Percentiles rank a stretch among this genome's conserved stretches.
Conservation (phyloP, 306 rosid genomes). For the Rosa rugosa region DNA sequence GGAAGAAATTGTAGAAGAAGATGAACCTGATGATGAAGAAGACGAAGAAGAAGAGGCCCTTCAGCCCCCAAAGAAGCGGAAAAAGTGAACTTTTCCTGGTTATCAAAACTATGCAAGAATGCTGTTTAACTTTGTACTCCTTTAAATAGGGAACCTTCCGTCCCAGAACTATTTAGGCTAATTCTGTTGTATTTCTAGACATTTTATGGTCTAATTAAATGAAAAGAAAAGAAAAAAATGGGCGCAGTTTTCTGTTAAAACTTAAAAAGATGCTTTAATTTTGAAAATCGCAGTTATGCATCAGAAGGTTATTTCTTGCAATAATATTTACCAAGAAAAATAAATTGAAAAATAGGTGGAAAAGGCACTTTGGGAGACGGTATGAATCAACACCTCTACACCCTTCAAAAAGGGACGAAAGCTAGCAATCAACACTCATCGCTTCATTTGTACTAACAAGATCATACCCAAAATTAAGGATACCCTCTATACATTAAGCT, state of each 20-base stretch:
- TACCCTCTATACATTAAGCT: not conserved
- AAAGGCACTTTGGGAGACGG: not conserved
- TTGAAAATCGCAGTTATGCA: not conserved
- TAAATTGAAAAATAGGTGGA: not conserved
- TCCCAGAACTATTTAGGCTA: conserved; percentile 20
- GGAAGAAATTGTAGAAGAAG: not conserved
- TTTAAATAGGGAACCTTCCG: not conserved
- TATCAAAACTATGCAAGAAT: not conserved
- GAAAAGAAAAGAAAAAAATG: not conserved
- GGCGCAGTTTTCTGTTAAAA: not conserved
- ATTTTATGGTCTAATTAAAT: conserved; percentile 16
- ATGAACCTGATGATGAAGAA: conserved; percentile 18
- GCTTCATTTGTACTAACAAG: too few species aligned
- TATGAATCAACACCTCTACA: not conserved
- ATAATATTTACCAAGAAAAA: not conserved
- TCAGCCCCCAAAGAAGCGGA: conserved; percentile 54
- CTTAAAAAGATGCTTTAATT: not conserved
- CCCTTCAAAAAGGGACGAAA: not conserved
- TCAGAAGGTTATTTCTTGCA: not conserved
- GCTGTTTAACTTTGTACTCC: not conserved
- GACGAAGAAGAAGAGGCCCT: conserved; percentile 36
- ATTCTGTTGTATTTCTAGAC: conserved; percentile 4
- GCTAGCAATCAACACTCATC: not conserved
- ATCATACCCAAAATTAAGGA: not conserved
- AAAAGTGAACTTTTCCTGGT: conserved; percentile 24